phyloP scores from a whole-genome alignment of 2,329 filamentous ascomycete species.

The Penicillium sp. region DNA sequence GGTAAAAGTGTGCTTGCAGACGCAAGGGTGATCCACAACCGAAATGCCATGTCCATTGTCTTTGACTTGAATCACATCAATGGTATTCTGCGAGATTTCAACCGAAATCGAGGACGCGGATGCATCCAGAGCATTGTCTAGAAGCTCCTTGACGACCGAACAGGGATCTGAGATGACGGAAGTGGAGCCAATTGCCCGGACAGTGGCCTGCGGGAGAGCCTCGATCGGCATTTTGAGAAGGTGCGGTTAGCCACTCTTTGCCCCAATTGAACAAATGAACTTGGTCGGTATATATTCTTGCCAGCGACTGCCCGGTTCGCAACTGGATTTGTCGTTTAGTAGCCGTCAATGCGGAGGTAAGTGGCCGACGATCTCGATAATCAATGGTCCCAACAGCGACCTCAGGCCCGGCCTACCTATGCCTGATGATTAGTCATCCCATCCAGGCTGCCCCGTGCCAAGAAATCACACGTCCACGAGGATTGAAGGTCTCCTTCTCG shows the following conservation, averaged over 20 bases:
- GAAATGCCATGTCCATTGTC: conserved; percentile 69
- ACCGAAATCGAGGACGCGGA: conserved; percentile 63
- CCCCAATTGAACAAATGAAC: neutral
- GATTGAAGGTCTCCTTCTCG: conserved; percentile 8
- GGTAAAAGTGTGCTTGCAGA: conserved; percentile 65
- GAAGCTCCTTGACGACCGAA: conserved; percentile 67
- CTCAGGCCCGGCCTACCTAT: neutral
- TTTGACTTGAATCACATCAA: conserved; percentile 67
- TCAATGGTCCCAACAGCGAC: too few species aligned
- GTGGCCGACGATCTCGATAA: neutral
- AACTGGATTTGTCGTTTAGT: neutral
- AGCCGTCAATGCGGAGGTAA: neutral
- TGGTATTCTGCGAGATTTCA: conserved; percentile 63
- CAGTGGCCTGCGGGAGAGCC: conserved; percentile 49
- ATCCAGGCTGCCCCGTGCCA: neutral
- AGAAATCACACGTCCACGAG: conserved; percentile 28
- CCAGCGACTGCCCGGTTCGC: too few species aligned
- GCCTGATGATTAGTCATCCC: conserved; percentile 26
- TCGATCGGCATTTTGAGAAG: conserved; percentile 52
- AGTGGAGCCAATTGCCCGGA: conserved; percentile 61
- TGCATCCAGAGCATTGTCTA: conserved; percentile 72
- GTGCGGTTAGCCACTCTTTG: conserved; percentile 19
- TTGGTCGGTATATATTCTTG: neutral
- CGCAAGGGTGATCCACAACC: conserved; percentile 59
- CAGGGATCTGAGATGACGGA: conserved; percentile 63